These are phyloP conservation scores for Hibiscus trionum DNA, from an alignment of 345 rosid genomes.

Conservation along the genomic window DNA sequence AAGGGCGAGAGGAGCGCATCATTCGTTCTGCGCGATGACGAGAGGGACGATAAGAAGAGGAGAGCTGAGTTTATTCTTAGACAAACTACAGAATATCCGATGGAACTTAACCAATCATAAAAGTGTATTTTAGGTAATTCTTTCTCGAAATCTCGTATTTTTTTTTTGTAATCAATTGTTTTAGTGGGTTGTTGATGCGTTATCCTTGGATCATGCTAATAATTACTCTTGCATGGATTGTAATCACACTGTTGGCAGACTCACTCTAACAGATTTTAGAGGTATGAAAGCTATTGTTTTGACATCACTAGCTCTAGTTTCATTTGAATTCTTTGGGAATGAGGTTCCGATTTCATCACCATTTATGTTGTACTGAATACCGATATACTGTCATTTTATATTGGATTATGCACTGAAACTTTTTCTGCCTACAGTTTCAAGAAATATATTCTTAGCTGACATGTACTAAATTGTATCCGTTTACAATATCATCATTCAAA, in stretches of 20 bases:
- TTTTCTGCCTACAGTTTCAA: not conserved
- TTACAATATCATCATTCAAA: not conserved
- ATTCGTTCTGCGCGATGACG: slow-evolving; percentile 57
- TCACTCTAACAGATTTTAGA: slow-evolving; percentile 20
- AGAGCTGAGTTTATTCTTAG: slow-evolving; percentile 85
- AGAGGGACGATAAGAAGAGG: slow-evolving; percentile 92
- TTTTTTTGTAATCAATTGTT: slow-evolving; percentile 17
- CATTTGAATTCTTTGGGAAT: slow-evolving; percentile 18
- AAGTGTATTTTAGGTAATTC: slow-evolving; percentile 13
- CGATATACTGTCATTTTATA: not conserved
- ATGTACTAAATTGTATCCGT: not conserved
- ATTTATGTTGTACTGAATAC: slow-evolving; percentile 5
- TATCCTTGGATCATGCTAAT: not conserved
- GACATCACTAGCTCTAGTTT: slow-evolving; percentile 7
- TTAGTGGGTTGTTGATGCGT: slow-evolving; percentile 13
- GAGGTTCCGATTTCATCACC: not conserved
- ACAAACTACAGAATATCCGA: slow-evolving; percentile 81
- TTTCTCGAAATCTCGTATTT: slow-evolving; percentile 1
- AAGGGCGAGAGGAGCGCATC: slow-evolving; percentile 39
- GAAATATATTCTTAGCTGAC: not conserved
- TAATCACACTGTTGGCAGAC: slow-evolving; percentile 10
- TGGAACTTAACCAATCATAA: slow-evolving; percentile 58
- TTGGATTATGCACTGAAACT: not conserved
- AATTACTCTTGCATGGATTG: slow-evolving; percentile 8
- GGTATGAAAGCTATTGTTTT: slow-evolving; percentile 21